phyloP scores from a whole-genome alignment of 1,284 basidiomycete species.

The Ustilago vetiveriae region DNA sequence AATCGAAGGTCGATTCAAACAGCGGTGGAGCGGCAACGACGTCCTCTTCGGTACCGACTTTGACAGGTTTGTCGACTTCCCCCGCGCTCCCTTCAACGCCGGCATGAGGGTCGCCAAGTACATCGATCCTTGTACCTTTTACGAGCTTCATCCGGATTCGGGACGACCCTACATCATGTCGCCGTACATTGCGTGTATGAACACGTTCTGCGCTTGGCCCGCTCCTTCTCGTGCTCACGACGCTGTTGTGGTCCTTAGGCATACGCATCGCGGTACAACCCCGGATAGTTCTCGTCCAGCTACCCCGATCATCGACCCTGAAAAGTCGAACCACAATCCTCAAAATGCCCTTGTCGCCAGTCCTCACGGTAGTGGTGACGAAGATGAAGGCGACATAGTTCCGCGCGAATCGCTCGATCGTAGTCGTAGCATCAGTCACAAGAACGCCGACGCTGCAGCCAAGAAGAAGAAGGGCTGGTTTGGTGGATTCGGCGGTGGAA shows the following conservation, averaged over 20 bases:
- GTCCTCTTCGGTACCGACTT: constrained; percentile 64
- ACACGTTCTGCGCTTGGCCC: constrained; percentile 68
- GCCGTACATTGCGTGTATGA: constrained; percentile 68
- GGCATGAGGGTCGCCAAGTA: constrained; percentile 68
- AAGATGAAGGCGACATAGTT: constrained; percentile 65
- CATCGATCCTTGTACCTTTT: constrained; percentile 67
- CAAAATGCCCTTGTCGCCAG: constrained; percentile 33
- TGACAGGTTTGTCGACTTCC: constrained; percentile 64
- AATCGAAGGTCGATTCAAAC: constrained; percentile 69
- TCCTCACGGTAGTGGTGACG: constrained; percentile 37
- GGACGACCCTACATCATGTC: constrained; percentile 69
- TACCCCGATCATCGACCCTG: constrained; percentile 36
- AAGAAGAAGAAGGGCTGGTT: constrained; percentile 59
- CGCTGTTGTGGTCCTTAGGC: constrained; percentile 66
- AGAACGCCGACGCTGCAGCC: constrained; percentile 7
- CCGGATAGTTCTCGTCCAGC: constrained; percentile 25
- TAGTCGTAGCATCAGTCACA: constrained; percentile 17
- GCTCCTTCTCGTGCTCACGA: constrained; percentile 64
- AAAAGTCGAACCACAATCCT: constrained; percentile 40
- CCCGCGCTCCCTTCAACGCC: constrained; percentile 67
- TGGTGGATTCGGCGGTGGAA: constrained; percentile 37
- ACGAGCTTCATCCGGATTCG: constrained; percentile 64
- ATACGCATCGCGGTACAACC: constrained; percentile 35
- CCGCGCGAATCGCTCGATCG: constrained; percentile 63
- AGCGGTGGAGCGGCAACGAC: constrained; percentile 57